phyloP scores from a whole-genome alignment of 176 grass and related monocot species.

The Bonia amplexicaulis region DNA sequence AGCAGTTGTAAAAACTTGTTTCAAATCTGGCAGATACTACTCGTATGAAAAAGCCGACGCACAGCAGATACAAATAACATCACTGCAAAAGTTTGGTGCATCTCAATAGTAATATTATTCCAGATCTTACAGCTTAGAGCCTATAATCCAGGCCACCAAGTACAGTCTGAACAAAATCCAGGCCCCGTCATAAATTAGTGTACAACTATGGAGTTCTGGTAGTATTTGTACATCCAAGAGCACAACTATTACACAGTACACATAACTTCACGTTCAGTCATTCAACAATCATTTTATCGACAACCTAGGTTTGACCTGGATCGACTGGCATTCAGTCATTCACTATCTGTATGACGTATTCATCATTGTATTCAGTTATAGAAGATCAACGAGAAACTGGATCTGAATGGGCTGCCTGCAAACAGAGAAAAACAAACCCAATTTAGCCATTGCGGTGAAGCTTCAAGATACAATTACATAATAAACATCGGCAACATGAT shows the following conservation, averaged over 20 bases:
- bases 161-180: slow-evolving; percentile 12
- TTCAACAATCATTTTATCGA: neutral
- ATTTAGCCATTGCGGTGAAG: neutral
- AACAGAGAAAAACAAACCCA: neutral
- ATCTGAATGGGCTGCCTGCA: slow-evolving; percentile 1
- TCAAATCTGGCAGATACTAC: neutral
- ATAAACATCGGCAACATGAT: neutral
- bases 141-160: neutral
- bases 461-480: neutral
- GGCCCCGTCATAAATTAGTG: neutral
- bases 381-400: neutral
- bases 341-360: neutral
- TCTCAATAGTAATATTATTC: neutral
- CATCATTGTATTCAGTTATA: neutral
- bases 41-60: neutral
- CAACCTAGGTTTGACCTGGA: neutral
- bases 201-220: neutral
- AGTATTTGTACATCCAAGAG: neutral
- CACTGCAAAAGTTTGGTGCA: neutral
- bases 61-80: neutral
- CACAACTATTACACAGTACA: neutral
- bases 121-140: neutral
- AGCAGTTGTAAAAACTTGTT: neutral
- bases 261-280: too few relatives aligned
- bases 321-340: neutral